Conservation (phyloP, 2,329 filamentous ascomycete genomes). For the Ceratocystis diversiconidia region DNA sequence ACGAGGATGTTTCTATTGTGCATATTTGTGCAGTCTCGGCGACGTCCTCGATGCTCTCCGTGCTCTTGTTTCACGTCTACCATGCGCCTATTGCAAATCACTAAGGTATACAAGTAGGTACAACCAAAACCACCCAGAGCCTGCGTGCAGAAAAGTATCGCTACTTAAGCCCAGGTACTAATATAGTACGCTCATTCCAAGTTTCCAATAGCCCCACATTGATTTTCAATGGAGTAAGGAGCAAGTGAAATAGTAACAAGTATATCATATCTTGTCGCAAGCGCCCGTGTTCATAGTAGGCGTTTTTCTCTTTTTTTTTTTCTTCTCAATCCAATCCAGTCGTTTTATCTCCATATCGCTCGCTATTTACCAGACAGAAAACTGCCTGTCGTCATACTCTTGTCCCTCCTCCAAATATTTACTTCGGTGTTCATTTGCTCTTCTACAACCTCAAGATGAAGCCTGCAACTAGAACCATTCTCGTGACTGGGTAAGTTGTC, state of each 20-base stretch:
- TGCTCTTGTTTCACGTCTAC: too few relatives aligned
- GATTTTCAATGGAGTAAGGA: not conserved
- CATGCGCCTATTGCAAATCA: too few relatives aligned
- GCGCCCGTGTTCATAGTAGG: not conserved
- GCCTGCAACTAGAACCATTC: conserved; percentile 76
- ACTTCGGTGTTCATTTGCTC: not conserved
- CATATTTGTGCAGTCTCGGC: too few relatives aligned
- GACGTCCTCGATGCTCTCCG: too few relatives aligned
- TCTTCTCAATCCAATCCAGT: conserved; percentile 17
- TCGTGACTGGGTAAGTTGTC: conserved; percentile 70
- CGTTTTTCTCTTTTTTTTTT: conserved; percentile 16
- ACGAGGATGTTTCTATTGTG: too few relatives aligned
- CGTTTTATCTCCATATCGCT: conserved; percentile 16
- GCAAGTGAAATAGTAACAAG: not conserved
- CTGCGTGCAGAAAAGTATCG: too few relatives aligned
- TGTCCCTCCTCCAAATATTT: not conserved
- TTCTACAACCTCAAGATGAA: conserved; percentile 21
- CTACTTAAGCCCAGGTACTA: too few relatives aligned
- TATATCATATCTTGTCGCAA: conserved; percentile 8
- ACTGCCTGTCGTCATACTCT: not conserved
- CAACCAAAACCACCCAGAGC: too few relatives aligned
- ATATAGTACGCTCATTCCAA: not conserved
- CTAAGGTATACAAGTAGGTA: too few relatives aligned
- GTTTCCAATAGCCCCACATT: not conserved
- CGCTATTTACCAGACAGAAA: not conserved